phyloP scores from a whole-genome alignment of 305 asterid genomes.

The Euphrasia arctica region DNA sequence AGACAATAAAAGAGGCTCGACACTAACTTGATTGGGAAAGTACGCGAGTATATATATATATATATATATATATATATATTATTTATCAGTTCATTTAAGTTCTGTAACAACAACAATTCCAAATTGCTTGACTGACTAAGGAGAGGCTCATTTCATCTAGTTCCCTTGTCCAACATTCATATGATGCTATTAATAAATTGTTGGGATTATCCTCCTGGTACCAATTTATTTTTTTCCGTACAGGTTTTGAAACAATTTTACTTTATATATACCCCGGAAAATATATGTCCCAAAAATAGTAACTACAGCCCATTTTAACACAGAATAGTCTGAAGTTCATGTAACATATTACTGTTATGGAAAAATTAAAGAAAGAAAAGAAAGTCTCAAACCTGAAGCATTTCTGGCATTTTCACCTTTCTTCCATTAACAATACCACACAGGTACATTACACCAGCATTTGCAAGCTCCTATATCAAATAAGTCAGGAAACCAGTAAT shows the following conservation, averaged over 20 bases:
- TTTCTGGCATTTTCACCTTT: conserved; percentile 54
- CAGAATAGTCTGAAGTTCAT: neutral
- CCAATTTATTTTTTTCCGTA: neutral
- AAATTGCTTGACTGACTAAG: conserved; percentile 4
- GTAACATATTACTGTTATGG: neutral
- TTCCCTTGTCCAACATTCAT: neutral
- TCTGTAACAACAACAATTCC: neutral
- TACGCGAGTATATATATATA: neutral
- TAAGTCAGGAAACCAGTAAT: no score
- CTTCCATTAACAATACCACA: conserved; percentile 53
- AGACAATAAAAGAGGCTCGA: neutral
- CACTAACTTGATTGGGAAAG: neutral
- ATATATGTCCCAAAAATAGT: neutral
- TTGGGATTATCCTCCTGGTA: neutral
- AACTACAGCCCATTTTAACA: neutral
- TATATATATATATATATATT: no score
- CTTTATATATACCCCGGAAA: neutral
- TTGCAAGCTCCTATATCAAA: conserved; percentile 55
- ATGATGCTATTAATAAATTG: neutral
- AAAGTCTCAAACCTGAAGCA: conserved; percentile 48
- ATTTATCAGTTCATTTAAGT: neutral
- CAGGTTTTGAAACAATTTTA: neutral
- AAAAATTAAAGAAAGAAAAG: conserved; percentile 16
- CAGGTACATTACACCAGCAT: conserved; percentile 73
- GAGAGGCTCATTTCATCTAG: neutral